Conservation (phyloP, 1,139 yeast species). For the Candida dubliniensis region DNA sequence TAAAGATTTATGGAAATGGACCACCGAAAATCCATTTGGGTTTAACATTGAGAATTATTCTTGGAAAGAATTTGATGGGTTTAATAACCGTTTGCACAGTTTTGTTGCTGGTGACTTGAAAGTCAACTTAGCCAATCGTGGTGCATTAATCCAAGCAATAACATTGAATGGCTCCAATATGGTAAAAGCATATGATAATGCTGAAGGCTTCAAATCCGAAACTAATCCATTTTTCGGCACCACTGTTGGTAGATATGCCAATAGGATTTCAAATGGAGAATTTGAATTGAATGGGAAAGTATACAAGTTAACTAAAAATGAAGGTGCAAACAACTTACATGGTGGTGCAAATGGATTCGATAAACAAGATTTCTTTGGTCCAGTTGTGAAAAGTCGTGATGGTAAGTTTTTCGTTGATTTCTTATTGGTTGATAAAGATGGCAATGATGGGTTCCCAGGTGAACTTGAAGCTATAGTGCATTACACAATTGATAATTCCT, state of each 20-base stretch:
- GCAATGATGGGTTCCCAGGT: constrained; percentile 58
- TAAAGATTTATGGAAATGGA: constrained; percentile 77
- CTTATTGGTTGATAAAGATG: constrained; percentile 43
- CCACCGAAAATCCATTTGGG: constrained; percentile 67
- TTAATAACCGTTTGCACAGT: constrained; percentile 42
- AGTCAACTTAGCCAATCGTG: constrained; percentile 51
- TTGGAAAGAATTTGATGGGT: constrained; percentile 33
- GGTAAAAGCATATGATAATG: constrained; percentile 36
- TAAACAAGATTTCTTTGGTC: constrained; percentile 50
- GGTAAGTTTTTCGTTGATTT: constrained; percentile 40
- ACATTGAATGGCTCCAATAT: constrained; percentile 32
- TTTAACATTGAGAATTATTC: constrained; percentile 42
- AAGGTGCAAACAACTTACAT: constrained; percentile 44
- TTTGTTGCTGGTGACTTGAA: constrained; percentile 34
- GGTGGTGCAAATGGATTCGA: constrained; percentile 58
- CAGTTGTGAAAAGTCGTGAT: constrained; percentile 39
- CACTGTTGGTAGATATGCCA: constrained; percentile 65
- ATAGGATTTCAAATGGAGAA: constrained; percentile 52
- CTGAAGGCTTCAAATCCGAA: constrained; percentile 33
- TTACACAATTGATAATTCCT: constrained; percentile 35
- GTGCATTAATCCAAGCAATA: constrained; percentile 51
- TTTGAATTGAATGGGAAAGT: constrained; percentile 42
- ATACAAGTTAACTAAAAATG: constrained; percentile 44
- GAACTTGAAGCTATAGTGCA: constrained; percentile 43
- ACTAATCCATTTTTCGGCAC: constrained; percentile 59